Base-by-base conservation (phyloP, 2,329 filamentous ascomycete species). In the Penicillium corylophilum region DNA sequence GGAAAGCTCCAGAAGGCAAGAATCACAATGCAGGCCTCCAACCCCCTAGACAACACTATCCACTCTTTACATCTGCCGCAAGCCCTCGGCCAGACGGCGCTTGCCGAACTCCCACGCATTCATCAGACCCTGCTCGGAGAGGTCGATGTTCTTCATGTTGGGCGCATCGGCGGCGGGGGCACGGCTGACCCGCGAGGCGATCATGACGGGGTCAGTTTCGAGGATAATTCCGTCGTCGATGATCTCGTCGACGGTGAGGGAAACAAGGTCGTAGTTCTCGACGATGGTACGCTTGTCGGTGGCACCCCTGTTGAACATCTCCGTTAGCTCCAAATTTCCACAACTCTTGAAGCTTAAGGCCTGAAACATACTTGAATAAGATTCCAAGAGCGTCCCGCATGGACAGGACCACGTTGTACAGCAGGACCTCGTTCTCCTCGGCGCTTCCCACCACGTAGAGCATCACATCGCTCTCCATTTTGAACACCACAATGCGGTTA, bases 281-380 rank as follows among this genome's bases (percentile, higher is more conserved):
- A 97, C 87, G 61, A 97, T 91, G 51, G 94, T 97, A 62, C 94
- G 87, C 82, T 96, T 96, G 79, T 99, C 94, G 45, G 95, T 92
- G 29, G 90, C 90, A 82, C 95, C 93, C 75, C 90, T 96, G 61
- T 39, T 50, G 39, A 24, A 55, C 18, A 16, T 26, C 29, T 44
- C 23, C 48, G 62, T 66, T 59, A 64, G 57, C 40, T 22, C 31
- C 33, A n/a, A 45, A 38, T 24, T 29, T 5, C 23, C 23, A 13
- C 31, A 23, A 5, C 6, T 1, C 3, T n/a, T n/a, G n/a, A 10
- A 10, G 8, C 8, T 16, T 26, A 16, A 12, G 20, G 10, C 7
- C 10, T 16, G 16, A 39, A 41, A 64, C 84, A 56, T 77, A 95
- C 92, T 96, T 96, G 70, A 97, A 89, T 36, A 96, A 78, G 46